A percentile compares a stretch with the other conserved stretches of the same genome.
Evolutionary conservation across 1,139 yeast genomes (phyloP).

Genomic region (Candida sp.): DNA sequence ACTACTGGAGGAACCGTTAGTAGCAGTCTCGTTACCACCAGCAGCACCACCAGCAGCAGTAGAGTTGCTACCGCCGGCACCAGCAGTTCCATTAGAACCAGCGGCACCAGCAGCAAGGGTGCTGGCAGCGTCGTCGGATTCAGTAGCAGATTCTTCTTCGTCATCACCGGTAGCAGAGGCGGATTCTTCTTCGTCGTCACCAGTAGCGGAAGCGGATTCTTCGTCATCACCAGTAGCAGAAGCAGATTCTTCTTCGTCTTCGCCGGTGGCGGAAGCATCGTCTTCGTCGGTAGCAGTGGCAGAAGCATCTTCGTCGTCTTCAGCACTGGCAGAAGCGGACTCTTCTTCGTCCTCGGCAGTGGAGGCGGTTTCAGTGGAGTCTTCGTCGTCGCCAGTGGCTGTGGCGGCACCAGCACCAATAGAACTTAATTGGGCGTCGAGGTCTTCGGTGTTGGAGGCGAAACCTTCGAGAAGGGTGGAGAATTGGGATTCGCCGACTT

Average conservation of each 20-base stretch:
- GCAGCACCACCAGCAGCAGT: slow-evolving; percentile 7
- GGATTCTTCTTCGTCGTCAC: neutral
- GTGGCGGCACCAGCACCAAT: slow-evolving; percentile 6
- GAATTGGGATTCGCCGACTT: slow-evolving; percentile 14
- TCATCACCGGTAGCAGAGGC: slow-evolving; percentile 1
- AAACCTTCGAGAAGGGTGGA: slow-evolving; percentile 18
- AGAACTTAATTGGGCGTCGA: slow-evolving; percentile 10
- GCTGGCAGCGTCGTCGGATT: slow-evolving; percentile 9
- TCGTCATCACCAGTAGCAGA: neutral
- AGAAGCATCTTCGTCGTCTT: slow-evolving; percentile 1
- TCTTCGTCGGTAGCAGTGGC: slow-evolving; percentile 2
- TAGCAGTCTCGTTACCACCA: slow-evolving; percentile 8
- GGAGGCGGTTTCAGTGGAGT: slow-evolving; percentile 3
- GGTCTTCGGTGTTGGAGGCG: slow-evolving; percentile 15
- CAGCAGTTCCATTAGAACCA: slow-evolving; percentile 4
- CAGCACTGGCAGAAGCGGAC: neutral
- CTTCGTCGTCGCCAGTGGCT: slow-evolving; percentile 11
- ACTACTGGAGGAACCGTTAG: slow-evolving; percentile 5
- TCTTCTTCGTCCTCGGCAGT: neutral
- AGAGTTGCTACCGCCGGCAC: slow-evolving; percentile 6
- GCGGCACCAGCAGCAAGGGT: slow-evolving; percentile 12
- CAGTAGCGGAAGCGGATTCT: slow-evolving; percentile 2
- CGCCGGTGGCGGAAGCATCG: slow-evolving; percentile 11
- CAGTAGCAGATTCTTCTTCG: slow-evolving; percentile 1
- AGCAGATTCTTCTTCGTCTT: slow-evolving; percentile 3